phyloP scores from a whole-genome alignment of 441 rosid genomes.

The Syzygium malaccense region DNA sequence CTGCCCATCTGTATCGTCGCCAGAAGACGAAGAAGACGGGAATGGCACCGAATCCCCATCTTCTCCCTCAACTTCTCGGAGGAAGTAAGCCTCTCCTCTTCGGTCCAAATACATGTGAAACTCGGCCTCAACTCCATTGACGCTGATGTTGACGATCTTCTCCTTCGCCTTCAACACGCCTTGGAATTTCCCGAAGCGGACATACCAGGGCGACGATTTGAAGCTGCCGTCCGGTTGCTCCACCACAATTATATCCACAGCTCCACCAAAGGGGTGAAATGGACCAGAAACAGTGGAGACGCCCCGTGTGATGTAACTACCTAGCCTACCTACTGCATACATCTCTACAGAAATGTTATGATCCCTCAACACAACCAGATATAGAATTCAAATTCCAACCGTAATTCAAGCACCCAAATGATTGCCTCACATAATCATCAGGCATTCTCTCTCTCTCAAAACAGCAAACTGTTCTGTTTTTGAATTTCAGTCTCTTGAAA shows the following conservation, averaged over 20 bases:
- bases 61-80: conserved; percentile 54
- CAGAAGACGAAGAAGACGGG: conserved; percentile 31
- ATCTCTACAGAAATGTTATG: conserved; percentile 19
- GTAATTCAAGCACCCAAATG: conserved; percentile 7
- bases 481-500: neutral
- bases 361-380: neutral
- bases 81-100: conserved; percentile 91
- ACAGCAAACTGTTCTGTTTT: neutral
- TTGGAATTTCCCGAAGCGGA: conserved; percentile 92
- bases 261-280: conserved; percentile 97
- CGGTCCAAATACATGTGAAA: conserved; percentile 86
- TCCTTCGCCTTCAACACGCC: conserved; percentile 80
- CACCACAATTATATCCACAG: conserved; percentile 91
- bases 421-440: conserved; percentile 7
- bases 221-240: conserved; percentile 91
- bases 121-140: conserved; percentile 74
- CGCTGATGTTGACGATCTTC: conserved; percentile 52
- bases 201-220: conserved; percentile 97
- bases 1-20: conserved; percentile 50
- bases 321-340: conserved; percentile 84
- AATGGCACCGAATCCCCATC: conserved; percentile 36
- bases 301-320: conserved; percentile 79
- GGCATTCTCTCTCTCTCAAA: conserved; percentile 1
- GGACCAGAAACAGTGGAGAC: conserved; percentile 84
- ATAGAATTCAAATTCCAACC: conserved; percentile 11